Conservation (phyloP, 2,329 filamentous ascomycete genomes). For the Cladosporium sp. region DNA sequence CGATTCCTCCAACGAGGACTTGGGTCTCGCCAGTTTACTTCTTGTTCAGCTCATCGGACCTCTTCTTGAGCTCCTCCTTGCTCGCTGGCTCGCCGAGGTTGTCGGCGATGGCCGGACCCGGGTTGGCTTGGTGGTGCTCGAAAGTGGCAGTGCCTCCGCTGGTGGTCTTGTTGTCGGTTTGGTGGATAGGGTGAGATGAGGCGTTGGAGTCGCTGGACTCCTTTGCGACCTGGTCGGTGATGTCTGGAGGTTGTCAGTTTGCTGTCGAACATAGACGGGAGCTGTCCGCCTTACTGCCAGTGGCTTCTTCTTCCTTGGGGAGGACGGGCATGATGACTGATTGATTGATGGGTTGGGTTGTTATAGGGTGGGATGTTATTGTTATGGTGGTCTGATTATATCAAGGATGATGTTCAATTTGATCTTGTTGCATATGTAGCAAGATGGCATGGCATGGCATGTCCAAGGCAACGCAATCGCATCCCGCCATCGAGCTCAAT, state of each 20-base stretch:
- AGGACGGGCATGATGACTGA: constrained; percentile 36
- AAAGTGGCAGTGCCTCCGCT: constrained; percentile 33
- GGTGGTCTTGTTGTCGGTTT: constrained; percentile 27
- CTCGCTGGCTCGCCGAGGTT: constrained; percentile 41
- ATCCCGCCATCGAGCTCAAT: not conserved
- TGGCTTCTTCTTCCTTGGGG: constrained; percentile 35
- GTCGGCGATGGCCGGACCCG: constrained; percentile 42
- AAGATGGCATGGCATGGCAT: too few species aligned
- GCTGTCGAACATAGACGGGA: not conserved
- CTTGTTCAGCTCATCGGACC: constrained; percentile 48
- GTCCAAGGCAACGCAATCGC: not conserved
- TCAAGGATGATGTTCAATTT: not conserved
- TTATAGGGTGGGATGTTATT: not conserved
- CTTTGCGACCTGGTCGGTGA: constrained; percentile 43
- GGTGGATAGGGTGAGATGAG: constrained; percentile 33
- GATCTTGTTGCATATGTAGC: not conserved
- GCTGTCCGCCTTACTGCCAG: constrained; percentile 32
- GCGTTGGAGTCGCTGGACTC: constrained; percentile 39
- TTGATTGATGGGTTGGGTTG: not conserved
- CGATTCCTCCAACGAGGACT: not conserved
- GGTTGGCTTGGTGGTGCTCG: constrained; percentile 39
- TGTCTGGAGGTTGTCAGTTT: constrained; percentile 26
- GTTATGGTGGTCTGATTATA: not conserved
- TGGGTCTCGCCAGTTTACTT: not conserved
- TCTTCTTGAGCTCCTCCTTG: constrained; percentile 47